Evolutionary conservation across 163 green algal species (phyloP).

Genomic region (Coccomyxa subellipsoidea): DNA sequence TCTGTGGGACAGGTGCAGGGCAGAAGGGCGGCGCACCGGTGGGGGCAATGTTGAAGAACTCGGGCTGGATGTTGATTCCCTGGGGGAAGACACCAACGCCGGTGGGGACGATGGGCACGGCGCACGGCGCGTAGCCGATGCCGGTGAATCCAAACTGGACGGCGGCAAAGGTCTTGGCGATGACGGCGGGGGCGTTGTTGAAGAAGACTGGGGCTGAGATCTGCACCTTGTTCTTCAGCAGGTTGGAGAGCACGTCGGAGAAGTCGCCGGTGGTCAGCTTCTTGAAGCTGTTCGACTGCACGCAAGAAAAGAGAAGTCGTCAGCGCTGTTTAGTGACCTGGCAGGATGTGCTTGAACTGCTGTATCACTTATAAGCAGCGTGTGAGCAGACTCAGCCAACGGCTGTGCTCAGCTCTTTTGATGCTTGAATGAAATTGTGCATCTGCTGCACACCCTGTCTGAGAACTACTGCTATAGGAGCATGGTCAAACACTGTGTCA

Average conservation of each 20-base stretch:
- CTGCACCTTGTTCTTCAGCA: not conserved
- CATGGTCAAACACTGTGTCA: too few relatives aligned
- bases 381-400: too few relatives aligned
- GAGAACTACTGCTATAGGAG: too few relatives aligned
- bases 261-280: not conserved
- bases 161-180: not conserved
- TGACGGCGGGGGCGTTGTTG: not conserved
- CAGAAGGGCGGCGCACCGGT: not conserved
- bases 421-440: too few relatives aligned
- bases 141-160: not conserved
- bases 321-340: too few relatives aligned
- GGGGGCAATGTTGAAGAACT: not conserved
- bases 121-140: not conserved
- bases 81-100: constrained; percentile 4
- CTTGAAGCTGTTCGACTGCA: not conserved
- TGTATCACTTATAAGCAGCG: too few relatives aligned
- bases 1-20: not conserved
- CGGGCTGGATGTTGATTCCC: constrained; percentile 5
- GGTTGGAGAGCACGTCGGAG: not conserved
- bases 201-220: not conserved
- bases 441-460: too few relatives aligned
- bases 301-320: too few relatives aligned
- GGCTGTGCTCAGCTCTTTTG: too few relatives aligned
- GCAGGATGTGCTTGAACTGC: too few relatives aligned
- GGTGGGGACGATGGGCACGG: not conserved